A percentile compares a stretch with the other conserved stretches of the same genome.
Conservation (phyloP, 257 asterid genomes). For the Anisodus acutangulus region DNA sequence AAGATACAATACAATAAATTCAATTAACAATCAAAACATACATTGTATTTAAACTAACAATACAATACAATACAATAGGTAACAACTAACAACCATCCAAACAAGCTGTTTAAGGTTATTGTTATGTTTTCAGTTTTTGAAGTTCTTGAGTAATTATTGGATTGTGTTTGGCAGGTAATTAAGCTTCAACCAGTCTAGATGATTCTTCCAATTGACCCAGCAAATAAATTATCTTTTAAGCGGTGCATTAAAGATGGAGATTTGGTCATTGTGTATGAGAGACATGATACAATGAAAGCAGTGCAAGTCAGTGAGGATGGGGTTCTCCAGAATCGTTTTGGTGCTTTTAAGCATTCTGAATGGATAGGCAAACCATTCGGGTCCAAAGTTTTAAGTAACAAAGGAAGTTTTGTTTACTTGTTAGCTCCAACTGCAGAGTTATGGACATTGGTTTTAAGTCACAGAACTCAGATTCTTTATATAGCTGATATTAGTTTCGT, state of each 20-base stretch:
- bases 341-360: conserved; percentile 80
- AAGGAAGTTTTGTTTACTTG: conserved; percentile 79
- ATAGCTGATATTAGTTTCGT: conserved; percentile 95
- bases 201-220: conserved; percentile 56
- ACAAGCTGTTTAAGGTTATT: no score
- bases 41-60: no score
- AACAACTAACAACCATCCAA: no score
- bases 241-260: conserved; percentile 72
- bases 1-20: no score
- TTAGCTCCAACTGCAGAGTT: conserved; percentile 95
- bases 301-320: conserved; percentile 64
- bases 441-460: conserved; percentile 95
- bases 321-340: conserved; percentile 82
- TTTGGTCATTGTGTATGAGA: conserved; percentile 79
- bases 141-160: background rate
- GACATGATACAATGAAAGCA: conserved; percentile 82
- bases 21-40: no score
- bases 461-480: conserved; percentile 93
- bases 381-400: conserved; percentile 76
- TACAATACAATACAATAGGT: no score
- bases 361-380: conserved; percentile 96
- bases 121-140: background rate
- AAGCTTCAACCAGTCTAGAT: conserved; percentile 28
- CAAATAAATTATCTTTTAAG: conserved; percentile 58
- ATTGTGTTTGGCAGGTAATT: conserved; percentile 14